Base-by-base conservation (phyloP, 2,329 filamentous ascomycete genomes). In the Cladosporium cucumerinum region DNA sequence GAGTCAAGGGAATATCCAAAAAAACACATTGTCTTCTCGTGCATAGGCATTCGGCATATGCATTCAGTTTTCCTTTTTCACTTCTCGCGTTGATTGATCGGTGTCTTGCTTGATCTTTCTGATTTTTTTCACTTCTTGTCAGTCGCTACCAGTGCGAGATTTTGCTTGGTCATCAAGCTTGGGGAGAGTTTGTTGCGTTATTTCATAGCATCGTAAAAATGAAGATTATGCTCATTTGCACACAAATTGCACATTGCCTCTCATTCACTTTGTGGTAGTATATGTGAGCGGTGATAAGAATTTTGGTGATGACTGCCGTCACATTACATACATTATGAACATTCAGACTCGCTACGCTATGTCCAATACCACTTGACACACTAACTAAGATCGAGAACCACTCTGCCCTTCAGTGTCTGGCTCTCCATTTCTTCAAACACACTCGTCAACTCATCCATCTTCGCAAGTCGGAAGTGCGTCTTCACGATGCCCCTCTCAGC, bases 401-500 rank as follows among this genome's bases (percentile, higher is more conserved):
- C 81, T 54, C 81, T 73, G 1, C 81, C 81, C 69, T 79, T 74
- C 65, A 83, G 63, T 73, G 78, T 77, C 21, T 77, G 77, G 61
- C 71, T 71, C 49, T 81, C 67, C 81, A 84, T 83, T 69, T 82
- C 74, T 68, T 81, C 69, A 68, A 84, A 84, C 51, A 76, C 72
- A 2, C 74, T 69, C 10, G 79, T 80, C 70, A 84, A 69, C 67
- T 79, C 78, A 1, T 82, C 80, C 79, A 82, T 79, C 75, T 79
- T 81, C 69, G 79, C 79, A 1, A 73, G 72, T 61, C 76, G 69
- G 70, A 74, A 82, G 70, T 83, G 80, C 59, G 79, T 81, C 77
- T 82, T 83, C 18, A 82, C 76, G 5, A 83, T 67, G 1, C 78
- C 78, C 8, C 78, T 70, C 49, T 72, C 74, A 10, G 80, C 81